Evolutionary conservation across 2,329 filamentous ascomycete genomes (phyloP), one percentile per base, ranked within the genome.

Genomic region (Lachnellula cervina): DNA sequence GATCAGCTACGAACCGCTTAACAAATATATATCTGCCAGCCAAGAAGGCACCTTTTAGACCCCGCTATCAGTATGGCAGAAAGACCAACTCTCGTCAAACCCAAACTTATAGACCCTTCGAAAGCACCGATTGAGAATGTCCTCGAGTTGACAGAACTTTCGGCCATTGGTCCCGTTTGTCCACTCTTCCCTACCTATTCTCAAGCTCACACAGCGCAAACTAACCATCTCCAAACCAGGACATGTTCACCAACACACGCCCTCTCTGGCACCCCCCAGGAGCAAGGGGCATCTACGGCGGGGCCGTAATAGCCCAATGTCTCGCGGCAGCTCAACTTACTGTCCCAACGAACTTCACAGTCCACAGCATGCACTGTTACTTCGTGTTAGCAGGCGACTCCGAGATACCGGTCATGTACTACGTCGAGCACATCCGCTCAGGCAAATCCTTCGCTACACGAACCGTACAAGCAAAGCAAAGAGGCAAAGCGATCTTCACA

Each of bases 331-430:
- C 90, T 23, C 91, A 96, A 72, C 83, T 85, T 68, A 99, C 94
- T 8, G 89, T 99, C 2, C 87, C 88, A 0, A 71, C 77, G 25
- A 79, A 89, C 69, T 97, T 96, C 73, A 82, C 86, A 57, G 84
- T 94, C 49, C 94, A 99, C 77, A 93, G 88, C 69, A 97, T 96
- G 88, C 94, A 99, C 80, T 97, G 94, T 81, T 99, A 97, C 77
- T 99, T 99, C 72, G 86, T 99, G 35, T 84, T 97, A 2, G 92
- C 93, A 4, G 94, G 94, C 28, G 89, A 93, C 68, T 80, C 84
- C 13, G 83, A 88, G 58, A 87, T 94, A 17, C 93, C 94, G 34
- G 88, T 97, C 62, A 80, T 97, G 59, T 97, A 96, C 76, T 90
- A 97, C 70, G 94, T 99, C 47, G 94, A 97, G 76, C 83, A 89